These are phyloP conservation scores for Metschnikowia corniflorae DNA, from an alignment of 805 yeast genomes.

Conservation along the genomic window DNA sequence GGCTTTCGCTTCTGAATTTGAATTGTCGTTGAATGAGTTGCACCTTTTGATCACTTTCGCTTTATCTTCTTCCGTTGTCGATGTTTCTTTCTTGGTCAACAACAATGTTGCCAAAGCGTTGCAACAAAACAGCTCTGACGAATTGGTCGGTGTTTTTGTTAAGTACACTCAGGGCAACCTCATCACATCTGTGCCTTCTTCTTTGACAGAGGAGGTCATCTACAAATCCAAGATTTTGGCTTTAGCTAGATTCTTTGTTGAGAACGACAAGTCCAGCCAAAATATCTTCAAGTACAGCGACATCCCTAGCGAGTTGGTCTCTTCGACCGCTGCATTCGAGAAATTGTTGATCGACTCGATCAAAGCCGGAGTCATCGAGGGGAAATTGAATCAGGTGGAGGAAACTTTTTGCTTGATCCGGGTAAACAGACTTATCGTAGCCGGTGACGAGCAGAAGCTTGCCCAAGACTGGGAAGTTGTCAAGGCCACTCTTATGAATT, in stretches of 20 bases:
- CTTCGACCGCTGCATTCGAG: slow-evolving; percentile 34
- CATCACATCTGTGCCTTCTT: slow-evolving; percentile 21
- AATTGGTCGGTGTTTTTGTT: slow-evolving; percentile 27
- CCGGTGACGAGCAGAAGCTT: slow-evolving; percentile 31
- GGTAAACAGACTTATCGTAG: slow-evolving; percentile 39
- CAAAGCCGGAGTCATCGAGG: slow-evolving; percentile 43
- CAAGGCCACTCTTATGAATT: slow-evolving; percentile 30
- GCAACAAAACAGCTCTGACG: slow-evolving; percentile 24
- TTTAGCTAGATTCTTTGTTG: slow-evolving; percentile 37
- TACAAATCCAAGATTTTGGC: slow-evolving; percentile 39
- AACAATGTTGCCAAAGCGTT: slow-evolving; percentile 37
- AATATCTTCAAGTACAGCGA: slow-evolving; percentile 34
- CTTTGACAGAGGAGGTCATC: slow-evolving; percentile 24
- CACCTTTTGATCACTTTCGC: slow-evolving; percentile 33
- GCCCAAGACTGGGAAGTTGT: slow-evolving; percentile 37
- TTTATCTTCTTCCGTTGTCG: slow-evolving; percentile 34
- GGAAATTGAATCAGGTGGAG: slow-evolving; percentile 43
- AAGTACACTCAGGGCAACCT: slow-evolving; percentile 36
- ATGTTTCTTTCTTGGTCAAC: slow-evolving; percentile 41
- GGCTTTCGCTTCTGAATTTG: slow-evolving; percentile 28
- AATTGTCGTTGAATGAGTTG: slow-evolving; percentile 25
- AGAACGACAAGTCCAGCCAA: slow-evolving; percentile 21
- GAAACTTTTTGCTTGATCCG: slow-evolving; percentile 39
- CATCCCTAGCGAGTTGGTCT: slow-evolving; percentile 29
- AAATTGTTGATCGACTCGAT: slow-evolving; percentile 39